These are phyloP conservation scores for Cucumis cinereus DNA, from an alignment of 306 rosid genomes.

Conservation along the genomic window DNA sequence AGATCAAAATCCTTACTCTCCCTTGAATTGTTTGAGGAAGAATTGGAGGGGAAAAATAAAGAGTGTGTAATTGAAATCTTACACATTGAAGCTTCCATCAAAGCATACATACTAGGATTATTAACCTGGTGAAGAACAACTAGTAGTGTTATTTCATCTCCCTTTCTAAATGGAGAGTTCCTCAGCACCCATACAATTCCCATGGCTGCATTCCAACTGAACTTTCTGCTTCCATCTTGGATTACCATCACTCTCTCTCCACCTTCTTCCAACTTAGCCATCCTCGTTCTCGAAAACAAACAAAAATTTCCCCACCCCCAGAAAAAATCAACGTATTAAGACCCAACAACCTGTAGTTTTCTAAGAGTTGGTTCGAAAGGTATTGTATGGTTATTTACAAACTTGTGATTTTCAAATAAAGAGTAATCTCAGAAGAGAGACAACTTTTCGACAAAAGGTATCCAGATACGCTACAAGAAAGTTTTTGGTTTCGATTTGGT, in stretches of 20 bases:
- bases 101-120: slow-evolving; percentile 64
- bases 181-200: slow-evolving; percentile 27
- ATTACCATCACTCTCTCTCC: slow-evolving; percentile 48
- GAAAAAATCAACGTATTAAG: background rate
- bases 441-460: background rate
- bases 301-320: background rate
- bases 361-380: background rate
- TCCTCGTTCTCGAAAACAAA: background rate
- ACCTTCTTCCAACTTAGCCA: slow-evolving; percentile 10
- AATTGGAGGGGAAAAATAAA: background rate
- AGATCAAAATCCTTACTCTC: background rate
- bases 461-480: background rate
- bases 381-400: background rate
- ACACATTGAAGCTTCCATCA: slow-evolving; percentile 28
- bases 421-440: background rate
- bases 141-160: slow-evolving; percentile 57
- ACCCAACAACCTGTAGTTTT: background rate
- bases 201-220: slow-evolving; percentile 24
- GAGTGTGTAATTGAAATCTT: slow-evolving; percentile 16
- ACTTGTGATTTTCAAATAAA: background rate
- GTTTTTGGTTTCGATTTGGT: background rate
- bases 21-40: background rate
- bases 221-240: slow-evolving; percentile 57
- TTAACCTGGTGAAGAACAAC: slow-evolving; percentile 61
- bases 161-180: slow-evolving; percentile 26